Conservation (phyloP, 768 basidiomycete species). For the Boletus insuetus region DNA sequence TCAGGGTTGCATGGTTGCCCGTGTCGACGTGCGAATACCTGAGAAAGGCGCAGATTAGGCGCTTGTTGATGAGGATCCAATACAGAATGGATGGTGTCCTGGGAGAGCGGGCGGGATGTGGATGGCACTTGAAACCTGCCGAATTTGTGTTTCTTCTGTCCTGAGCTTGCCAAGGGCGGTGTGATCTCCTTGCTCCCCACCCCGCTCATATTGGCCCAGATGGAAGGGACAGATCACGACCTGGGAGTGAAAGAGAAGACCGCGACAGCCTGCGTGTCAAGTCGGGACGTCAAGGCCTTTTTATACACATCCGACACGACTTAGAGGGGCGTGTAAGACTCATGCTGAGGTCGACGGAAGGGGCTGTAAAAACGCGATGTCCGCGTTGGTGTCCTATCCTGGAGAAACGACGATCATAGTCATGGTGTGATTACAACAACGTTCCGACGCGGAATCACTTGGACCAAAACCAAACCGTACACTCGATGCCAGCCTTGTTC, state of each 20-base stretch:
- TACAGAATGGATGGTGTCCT: constrained; percentile 1
- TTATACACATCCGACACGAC: constrained; percentile 19
- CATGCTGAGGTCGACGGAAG: constrained; percentile 3
- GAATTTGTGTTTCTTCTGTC: constrained; percentile 13
- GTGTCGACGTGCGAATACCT: constrained; percentile 11
- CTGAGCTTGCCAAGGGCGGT: not conserved
- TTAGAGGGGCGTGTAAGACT: constrained; percentile 13
- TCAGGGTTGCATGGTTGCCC: constrained; percentile 13
- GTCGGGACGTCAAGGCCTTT: not conserved
- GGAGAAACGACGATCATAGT: not conserved
- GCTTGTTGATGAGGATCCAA: constrained; percentile 16
- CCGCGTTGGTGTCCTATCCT: constrained; percentile 17
- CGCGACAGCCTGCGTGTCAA: not conserved
- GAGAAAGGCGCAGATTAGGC: not conserved
- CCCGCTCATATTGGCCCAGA: constrained; percentile 12
- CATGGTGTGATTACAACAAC: not conserved
- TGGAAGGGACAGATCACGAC: not conserved
- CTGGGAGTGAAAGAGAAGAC: not conserved
- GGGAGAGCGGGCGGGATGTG: constrained; percentile 1
- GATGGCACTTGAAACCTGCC: constrained; percentile 7
- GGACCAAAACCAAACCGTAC: constrained; percentile 3
- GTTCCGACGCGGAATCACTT: not conserved
- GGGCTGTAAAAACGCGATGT: constrained; percentile 15
- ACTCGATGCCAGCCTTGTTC: constrained; percentile 43
- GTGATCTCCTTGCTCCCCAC: not conserved